These are phyloP conservation scores for Candida endomychidarum DNA, from an alignment of 805 yeast species.

Conservation along the genomic window DNA sequence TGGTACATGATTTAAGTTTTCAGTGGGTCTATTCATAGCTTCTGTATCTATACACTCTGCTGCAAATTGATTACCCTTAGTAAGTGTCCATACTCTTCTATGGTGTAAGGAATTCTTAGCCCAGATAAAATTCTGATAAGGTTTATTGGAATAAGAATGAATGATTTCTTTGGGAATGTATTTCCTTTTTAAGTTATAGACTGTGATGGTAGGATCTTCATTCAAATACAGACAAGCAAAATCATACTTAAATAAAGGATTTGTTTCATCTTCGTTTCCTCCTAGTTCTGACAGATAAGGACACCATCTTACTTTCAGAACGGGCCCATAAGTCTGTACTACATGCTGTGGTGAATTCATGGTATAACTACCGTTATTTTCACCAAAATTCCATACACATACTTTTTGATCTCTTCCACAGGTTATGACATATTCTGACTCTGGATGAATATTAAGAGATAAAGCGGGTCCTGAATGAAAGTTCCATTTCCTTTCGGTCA, in stretches of 20 bases:
- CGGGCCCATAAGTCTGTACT: conserved; percentile 73
- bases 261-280: conserved; percentile 23
- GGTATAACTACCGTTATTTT: conserved; percentile 15
- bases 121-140: conserved; percentile 45
- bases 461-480: conserved; percentile 93
- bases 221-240: conserved; percentile 73
- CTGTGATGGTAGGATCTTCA: conserved; percentile 67
- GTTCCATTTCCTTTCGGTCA: conserved; percentile 74
- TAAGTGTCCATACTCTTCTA: conserved; percentile 39
- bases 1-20: conserved; percentile 51
- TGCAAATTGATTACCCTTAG: conserved; percentile 39
- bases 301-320: conserved; percentile 72
- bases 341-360: conserved; percentile 60
- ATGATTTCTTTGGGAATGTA: conserved; percentile 71
- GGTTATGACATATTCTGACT: conserved; percentile 73
- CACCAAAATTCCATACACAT: conserved; percentile 66
- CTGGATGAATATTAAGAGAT: conserved; percentile 86
- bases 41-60: conserved; percentile 33
- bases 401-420: conserved; percentile 91
- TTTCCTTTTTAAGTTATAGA: conserved; percentile 70
- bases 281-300: conserved; percentile 21
- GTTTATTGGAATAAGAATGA: conserved; percentile 48
- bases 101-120: conserved; percentile 23
- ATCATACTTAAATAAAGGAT: conserved; percentile 53
- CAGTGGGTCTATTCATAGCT: conserved; percentile 39